Conservation (phyloP, 2,329 filamentous ascomycete species). For the Fusarium agapanthi region DNA sequence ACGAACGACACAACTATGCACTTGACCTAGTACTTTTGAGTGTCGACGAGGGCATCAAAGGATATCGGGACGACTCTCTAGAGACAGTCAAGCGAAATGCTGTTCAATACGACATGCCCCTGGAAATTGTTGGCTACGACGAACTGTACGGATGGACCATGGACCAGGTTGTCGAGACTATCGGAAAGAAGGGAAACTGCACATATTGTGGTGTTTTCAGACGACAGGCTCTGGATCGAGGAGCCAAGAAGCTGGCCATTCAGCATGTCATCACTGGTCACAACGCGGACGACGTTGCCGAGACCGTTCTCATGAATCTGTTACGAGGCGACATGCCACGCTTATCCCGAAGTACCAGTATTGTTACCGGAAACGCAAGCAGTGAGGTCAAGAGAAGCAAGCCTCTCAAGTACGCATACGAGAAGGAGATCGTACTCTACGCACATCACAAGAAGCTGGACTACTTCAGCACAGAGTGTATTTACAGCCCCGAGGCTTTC, state of each 20-base stretch:
- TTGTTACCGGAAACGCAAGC: conserved; percentile 79
- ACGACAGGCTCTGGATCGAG: conserved; percentile 90
- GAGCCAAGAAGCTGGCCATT: conserved; percentile 86
- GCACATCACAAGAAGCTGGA: conserved; percentile 96
- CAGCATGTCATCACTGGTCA: conserved; percentile 96
- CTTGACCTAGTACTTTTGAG: conserved; percentile 87
- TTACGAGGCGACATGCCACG: conserved; percentile 89
- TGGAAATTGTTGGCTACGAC: conserved; percentile 92
- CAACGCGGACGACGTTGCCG: conserved; percentile 96
- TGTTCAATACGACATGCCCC: conserved; percentile 85
- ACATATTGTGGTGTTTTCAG: conserved; percentile 98
- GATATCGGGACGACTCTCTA: conserved; percentile 93
- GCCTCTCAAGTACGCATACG: conserved; percentile 96
- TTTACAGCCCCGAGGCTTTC: conserved; percentile 97
- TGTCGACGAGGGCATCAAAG: conserved; percentile 97
- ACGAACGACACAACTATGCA: conserved; percentile 87
- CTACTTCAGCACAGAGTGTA: conserved; percentile 98
- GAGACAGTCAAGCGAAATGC: conserved; percentile 97
- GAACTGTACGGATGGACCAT: conserved; percentile 99
- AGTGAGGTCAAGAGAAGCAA: conserved; percentile 95
- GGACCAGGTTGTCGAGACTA: conserved; percentile 96
- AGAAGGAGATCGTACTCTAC: conserved; percentile 98
- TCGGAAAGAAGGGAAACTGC: conserved; percentile 98
- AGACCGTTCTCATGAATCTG: conserved; percentile 98
- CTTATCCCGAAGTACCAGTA: conserved; percentile 87